phyloP scores from a whole-genome alignment of 1,284 basidiomycete species.

The Phlebopus sp. region DNA sequence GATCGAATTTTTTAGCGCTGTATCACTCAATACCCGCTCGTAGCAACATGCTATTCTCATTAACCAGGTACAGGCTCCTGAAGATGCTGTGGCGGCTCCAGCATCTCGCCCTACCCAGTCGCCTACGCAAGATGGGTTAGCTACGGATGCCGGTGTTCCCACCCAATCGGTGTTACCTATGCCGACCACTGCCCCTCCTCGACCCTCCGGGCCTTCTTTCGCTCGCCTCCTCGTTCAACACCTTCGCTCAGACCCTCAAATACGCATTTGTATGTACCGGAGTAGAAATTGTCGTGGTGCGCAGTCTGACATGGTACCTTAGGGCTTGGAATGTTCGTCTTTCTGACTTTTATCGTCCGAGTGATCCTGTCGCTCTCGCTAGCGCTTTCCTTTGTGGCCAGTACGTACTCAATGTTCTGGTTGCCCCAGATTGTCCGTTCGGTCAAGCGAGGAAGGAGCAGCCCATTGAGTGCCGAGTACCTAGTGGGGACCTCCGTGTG shows the following conservation, averaged over 20 bases:
- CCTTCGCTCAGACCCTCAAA: constrained; percentile 66
- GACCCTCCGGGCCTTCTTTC: constrained; percentile 35
- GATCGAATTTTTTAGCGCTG: background rate
- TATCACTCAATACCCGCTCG: constrained; percentile 1
- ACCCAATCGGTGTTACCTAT: constrained; percentile 18
- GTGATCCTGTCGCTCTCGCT: constrained; percentile 71
- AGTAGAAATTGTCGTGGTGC: background rate
- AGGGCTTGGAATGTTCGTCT: constrained; percentile 69
- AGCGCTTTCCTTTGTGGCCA: constrained; percentile 67
- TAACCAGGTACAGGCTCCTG: constrained; percentile 79
- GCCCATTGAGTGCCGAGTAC: constrained; percentile 68
- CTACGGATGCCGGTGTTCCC: constrained; percentile 1
- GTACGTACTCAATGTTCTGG: constrained; percentile 79
- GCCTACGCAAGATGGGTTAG: constrained; percentile 5
- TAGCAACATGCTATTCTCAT: constrained; percentile 84
- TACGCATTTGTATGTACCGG: constrained; percentile 57
- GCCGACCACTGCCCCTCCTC: constrained; percentile 15
- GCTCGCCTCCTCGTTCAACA: constrained; percentile 53
- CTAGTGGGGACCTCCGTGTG: constrained; percentile 76
- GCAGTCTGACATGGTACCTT: background rate
- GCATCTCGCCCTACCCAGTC: constrained; percentile 16
- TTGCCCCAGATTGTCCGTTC: constrained; percentile 82
- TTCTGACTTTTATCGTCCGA: constrained; percentile 68
- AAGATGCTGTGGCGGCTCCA: constrained; percentile 45
- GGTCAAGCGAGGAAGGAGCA: constrained; percentile 63